Base-by-base conservation (phyloP, 78 protist genomes). In the Cavenderia fasciculata region DNA sequence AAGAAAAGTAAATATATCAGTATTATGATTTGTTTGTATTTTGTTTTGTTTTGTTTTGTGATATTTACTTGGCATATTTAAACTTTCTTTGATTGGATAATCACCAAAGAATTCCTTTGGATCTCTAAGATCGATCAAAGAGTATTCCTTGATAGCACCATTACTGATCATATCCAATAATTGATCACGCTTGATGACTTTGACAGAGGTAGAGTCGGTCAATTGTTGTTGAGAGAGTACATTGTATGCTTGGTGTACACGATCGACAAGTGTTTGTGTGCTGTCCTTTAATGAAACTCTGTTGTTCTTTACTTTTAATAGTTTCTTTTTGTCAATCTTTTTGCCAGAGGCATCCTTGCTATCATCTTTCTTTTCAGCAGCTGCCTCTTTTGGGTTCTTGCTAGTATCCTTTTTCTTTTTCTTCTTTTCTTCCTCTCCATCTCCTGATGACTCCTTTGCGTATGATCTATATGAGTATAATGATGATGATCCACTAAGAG, bases 31-130 rank as follows among this genome's bases (percentile, higher is more conserved):
- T 56, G 21, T 5, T n/a, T 6, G n/a, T 56, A 10, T 56, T 6
- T 56, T 6, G 61, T 56, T 56, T 14, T 56, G 7, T 56, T n/a
- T n/a, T n/a, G n/a, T n/a, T n/a, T 10, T 54, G 41, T 41, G 1
- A 36, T 7, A 75, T 72, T 41, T 77, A 77, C 87, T 82, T 82
- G 90, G 90, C 7, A 82, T 68, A 43, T 82, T 82, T 29, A 43
- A 21, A 43, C 49, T 27, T 31, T 52, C 52, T 44, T 82, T 65
- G 33, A 82, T 65, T 52, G 90, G 90, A 21, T 18, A 57, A 51
- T 82, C 90, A 56, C 77, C 90, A 68, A 31, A 82, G 65, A 82
- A 82, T 44, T 82, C 90, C 73, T 65, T 68, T 65, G 90, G 90
- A 51, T 46, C 63, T 44, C 90, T 46, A 5, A 82, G 54, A 82